Percentiles rank a stretch among this genome's conserved stretches.
phyloP scores from a whole-genome alignment of 1,139 yeast species.

The Scheffersomyces stambukii region DNA sequence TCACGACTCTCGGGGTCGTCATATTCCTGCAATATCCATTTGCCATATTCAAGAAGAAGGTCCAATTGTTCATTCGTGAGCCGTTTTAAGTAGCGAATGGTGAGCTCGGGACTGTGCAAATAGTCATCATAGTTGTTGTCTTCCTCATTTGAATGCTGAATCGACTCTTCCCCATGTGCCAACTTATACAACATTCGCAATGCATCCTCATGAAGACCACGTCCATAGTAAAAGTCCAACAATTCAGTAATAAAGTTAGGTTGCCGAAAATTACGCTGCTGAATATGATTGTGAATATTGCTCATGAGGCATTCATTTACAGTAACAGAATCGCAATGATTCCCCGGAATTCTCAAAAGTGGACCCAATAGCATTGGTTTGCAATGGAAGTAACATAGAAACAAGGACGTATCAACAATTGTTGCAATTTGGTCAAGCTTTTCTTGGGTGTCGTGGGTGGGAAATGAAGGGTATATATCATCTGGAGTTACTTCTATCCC shows the following conservation, averaged over 20 bases:
- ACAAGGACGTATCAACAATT: slow-evolving; percentile 74
- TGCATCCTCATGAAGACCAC: slow-evolving; percentile 64
- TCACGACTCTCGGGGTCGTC: too few relatives aligned
- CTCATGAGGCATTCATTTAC: slow-evolving; percentile 53
- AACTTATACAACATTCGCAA: slow-evolving; percentile 50
- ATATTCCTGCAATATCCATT: slow-evolving; percentile 46
- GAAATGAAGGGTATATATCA: slow-evolving; percentile 31
- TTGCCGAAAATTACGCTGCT: slow-evolving; percentile 12
- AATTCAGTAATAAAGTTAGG: slow-evolving; percentile 60
- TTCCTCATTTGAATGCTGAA: slow-evolving; percentile 12
- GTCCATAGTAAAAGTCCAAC: slow-evolving; percentile 71
- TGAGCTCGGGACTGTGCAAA: slow-evolving; percentile 43
- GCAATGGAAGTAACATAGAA: slow-evolving; percentile 64
- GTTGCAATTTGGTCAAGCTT: slow-evolving; percentile 31
- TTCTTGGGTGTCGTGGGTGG: slow-evolving; percentile 5
- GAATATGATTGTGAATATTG: slow-evolving; percentile 26
- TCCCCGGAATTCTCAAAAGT: slow-evolving; percentile 65
- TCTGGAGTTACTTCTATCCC: slow-evolving; percentile 36
- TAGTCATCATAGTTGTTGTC: slow-evolving; percentile 17
- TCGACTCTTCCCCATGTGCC: slow-evolving; percentile 23
- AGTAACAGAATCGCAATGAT: slow-evolving; percentile 62
- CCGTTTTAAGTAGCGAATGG: slow-evolving; percentile 63
- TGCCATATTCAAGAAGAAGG: slow-evolving; percentile 55
- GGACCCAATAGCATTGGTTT: slow-evolving; percentile 80
- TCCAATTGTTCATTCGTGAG: slow-evolving; percentile 49